Evolutionary conservation across 257 asterid genomes (phyloP), one percentile per base, ranked within the genome.

Genomic region (Solanum pinnatisectum): DNA sequence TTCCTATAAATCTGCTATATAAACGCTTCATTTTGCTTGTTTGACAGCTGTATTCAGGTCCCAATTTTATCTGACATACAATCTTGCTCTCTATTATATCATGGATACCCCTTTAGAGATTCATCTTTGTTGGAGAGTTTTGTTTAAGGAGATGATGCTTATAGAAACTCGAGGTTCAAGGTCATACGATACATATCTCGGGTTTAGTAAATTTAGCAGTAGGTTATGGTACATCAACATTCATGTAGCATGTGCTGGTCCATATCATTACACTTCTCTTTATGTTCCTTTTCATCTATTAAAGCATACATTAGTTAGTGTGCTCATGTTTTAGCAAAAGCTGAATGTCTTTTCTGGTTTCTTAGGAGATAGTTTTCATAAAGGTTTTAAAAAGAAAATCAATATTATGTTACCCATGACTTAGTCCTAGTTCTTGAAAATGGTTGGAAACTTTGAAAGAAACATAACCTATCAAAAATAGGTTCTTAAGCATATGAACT

Each of bases 161-260:
- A 88, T 87, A 91, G 98, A 91, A 96, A 97, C 92, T 94, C 98
- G 7, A 94, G 96, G 96, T 97, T 97, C 95, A 97, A 97, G 92
- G 98, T 95, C 91, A 97, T 97, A 89, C 98, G 98, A 67, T 97
- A 94, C 89, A 96, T 96, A 89, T 96, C 98, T 2, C 92, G 92
- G 98, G 99, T 95, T 87, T 73, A 36, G 49, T 73, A 16, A 23
- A 73, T 73, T 72, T 36, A 73, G 49, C 40, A 32, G 9, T 32
- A 32, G 10, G 78, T 71, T 11, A 30, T 70, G 39, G 39, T 44
- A 73, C 81, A 35, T 20, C 81, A 73, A 35, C 81, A 35, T 35
- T 72, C 46, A 72, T 35, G 27, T 20, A 36, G 44, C 81, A 72
- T 72, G 15, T 12, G 2, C 15, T 72, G 37, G 27, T 35, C 27